Conservation (phyloP, 257 asterid species). For the Gardenia jasminoides region DNA sequence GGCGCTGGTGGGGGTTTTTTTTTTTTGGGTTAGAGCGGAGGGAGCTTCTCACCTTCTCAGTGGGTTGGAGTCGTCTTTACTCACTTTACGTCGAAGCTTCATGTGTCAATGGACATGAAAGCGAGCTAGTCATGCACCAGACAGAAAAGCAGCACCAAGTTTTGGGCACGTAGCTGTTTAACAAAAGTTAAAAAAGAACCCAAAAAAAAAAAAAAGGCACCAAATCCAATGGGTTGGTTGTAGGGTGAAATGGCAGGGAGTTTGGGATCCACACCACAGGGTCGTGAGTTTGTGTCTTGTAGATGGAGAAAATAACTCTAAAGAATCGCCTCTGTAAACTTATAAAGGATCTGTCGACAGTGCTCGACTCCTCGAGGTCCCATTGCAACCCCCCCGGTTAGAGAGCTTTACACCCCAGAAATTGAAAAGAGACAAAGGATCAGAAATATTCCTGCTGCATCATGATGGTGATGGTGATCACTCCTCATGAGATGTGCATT, state of each 20-base stretch:
- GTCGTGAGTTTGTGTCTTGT: no score
- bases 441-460: neutral
- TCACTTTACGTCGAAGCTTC: constrained; percentile 16
- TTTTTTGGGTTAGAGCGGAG: no score
- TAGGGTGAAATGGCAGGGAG: neutral
- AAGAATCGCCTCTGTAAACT: no score
- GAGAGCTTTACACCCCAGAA: no score
- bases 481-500: neutral
- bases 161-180: neutral
- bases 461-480: neutral
- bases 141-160: neutral
- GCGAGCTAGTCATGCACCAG: neutral
- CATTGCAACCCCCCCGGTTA: no score
- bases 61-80: neutral
- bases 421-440: neutral
- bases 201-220: no score
- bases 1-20: no score
- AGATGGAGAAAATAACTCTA: no score
- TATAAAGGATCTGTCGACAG: no score
- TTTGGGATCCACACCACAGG: no score
- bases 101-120: neutral
- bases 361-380: no score
- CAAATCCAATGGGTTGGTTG: constrained; percentile 1
- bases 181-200: no score
- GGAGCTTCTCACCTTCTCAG: neutral